These are phyloP conservation scores for Gastrolobium bilobum DNA, from an alignment of 306 rosid genomes.

Conservation along the genomic window DNA sequence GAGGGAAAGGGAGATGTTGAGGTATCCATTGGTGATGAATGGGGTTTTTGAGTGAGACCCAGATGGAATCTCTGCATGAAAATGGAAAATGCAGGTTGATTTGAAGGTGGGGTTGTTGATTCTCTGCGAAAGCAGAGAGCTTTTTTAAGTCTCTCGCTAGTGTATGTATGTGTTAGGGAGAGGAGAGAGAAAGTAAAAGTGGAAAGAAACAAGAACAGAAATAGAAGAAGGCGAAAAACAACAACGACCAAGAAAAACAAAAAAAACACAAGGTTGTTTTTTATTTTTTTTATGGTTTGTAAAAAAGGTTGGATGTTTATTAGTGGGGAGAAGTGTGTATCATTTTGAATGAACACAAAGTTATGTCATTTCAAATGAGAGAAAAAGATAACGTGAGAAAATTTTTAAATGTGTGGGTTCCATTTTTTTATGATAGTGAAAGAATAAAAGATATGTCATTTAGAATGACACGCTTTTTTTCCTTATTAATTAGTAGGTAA, in stretches of 20 bases:
- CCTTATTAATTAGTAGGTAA: too few relatives aligned
- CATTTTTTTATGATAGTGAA: too few relatives aligned
- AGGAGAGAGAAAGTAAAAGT: not conserved
- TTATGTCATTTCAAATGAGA: too few relatives aligned
- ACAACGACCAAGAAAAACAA: not conserved
- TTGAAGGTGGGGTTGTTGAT: slow-evolving; percentile 8
- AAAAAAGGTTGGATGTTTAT: too few relatives aligned
- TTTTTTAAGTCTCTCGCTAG: not conserved
- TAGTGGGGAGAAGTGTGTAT: too few relatives aligned
- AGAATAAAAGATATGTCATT: too few relatives aligned
- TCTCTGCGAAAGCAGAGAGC: slow-evolving; percentile 11
- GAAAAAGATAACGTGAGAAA: too few relatives aligned
- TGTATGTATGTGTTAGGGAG: not conserved
- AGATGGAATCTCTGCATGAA: slow-evolving; percentile 48
- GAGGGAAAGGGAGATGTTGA: slow-evolving; percentile 45
- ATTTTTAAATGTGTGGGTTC: too few relatives aligned
- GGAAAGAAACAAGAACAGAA: not conserved
- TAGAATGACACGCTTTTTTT: too few relatives aligned
- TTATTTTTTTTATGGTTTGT: too few relatives aligned
- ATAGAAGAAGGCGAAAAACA: not conserved
- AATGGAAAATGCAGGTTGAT: slow-evolving; percentile 15
- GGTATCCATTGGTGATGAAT: slow-evolving; percentile 54
- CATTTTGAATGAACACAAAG: too few relatives aligned
- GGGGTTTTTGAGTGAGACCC: slow-evolving; percentile 45
- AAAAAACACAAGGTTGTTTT: too few relatives aligned